Base-by-base conservation (phyloP, 2,329 filamentous ascomycete genomes). In the Trichoderma cornu-damae region DNA sequence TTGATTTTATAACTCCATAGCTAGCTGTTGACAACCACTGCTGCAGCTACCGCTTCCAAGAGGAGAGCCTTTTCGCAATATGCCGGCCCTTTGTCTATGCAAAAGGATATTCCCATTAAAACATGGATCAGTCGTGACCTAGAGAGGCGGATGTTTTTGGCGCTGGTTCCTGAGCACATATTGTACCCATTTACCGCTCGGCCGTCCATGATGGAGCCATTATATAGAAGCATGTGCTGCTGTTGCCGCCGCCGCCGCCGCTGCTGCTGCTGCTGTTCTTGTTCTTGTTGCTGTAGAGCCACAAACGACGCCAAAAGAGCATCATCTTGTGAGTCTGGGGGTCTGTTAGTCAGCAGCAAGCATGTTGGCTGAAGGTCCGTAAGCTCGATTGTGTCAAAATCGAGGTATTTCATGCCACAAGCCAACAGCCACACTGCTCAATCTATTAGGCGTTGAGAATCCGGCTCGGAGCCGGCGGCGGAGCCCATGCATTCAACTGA, bases 361-460 rank as follows among this genome's bases (percentile, higher is more conserved):
- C 51, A 28, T 4, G 32, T 26, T 14, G 51, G 51, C 6, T 46
- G 46, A n/a, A 54, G 16, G 6, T 54, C 30, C 20, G 32, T 46
- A 11, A 54, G 51, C 16, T 46, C 40, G 37, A 54, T 38, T 5
- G 28, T 54, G 14, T 54, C 51, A 2, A 37, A 11, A 5, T 46
- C 32, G 16, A 44, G 9, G 22, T 37, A 20, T 8, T n/a, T 54
- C 51, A 54, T 20, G 2, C 51, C 51, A 34, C 51, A 54, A 46
- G 51, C 40, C 30, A 46, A 38, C 0, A 54, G 22, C 51, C 51
- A 54, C 32, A 54, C 32, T 54, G 51, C 42, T 54, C 51, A 8
- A 54, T 54, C 51, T 54, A 42, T n/a, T 54, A 54, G 51, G 40
- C 42, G 6, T 54, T 54, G 16, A 54, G 12, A 3, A 54, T 46